These are phyloP conservation scores for Neonothopanus nambi DNA, from an alignment of 1,284 basidiomycete genomes.

Conservation along the genomic window DNA sequence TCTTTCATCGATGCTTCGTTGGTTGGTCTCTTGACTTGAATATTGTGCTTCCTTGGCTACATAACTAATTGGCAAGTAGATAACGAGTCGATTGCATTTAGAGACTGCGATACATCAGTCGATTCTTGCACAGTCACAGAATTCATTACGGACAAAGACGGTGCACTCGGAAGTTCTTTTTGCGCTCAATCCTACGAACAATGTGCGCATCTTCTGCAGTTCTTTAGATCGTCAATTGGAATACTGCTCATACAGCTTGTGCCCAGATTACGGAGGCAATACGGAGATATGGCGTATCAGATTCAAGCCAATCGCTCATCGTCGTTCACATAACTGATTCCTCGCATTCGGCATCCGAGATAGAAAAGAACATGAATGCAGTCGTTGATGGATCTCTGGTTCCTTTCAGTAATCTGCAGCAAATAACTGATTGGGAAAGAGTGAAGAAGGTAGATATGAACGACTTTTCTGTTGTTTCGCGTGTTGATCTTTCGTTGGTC, in stretches of 20 bases:
- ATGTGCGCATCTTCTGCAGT: constrained; percentile 48
- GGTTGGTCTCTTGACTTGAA: constrained; percentile 48
- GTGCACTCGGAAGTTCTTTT: constrained; percentile 88
- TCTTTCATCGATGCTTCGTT: constrained; percentile 81
- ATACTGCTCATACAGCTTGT: not conserved
- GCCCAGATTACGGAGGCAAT: constrained; percentile 86
- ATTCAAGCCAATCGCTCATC: constrained; percentile 64
- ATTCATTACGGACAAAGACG: constrained; percentile 68
- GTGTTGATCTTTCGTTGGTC: too few relatives aligned
- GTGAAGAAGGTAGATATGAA: constrained; percentile 64
- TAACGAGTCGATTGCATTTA: constrained; percentile 74
- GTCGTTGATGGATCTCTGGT: constrained; percentile 59
- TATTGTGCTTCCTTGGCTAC: too few relatives aligned
- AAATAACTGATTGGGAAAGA: constrained; percentile 67
- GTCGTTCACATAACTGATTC: constrained; percentile 67
- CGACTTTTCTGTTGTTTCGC: too few relatives aligned
- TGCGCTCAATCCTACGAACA: constrained; percentile 81
- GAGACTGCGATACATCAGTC: constrained; percentile 83
- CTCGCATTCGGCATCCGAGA: constrained; percentile 28
- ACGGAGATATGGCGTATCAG: constrained; percentile 79
- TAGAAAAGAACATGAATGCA: constrained; percentile 52
- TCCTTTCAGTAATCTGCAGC: constrained; percentile 45
- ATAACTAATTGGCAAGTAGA: constrained; percentile 42
- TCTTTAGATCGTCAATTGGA: not conserved
- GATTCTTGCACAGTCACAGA: constrained; percentile 64